Evolutionary conservation across 2,329 filamentous ascomycete species (phyloP).

Genomic region (Phialemonium atrogriseum): DNA sequence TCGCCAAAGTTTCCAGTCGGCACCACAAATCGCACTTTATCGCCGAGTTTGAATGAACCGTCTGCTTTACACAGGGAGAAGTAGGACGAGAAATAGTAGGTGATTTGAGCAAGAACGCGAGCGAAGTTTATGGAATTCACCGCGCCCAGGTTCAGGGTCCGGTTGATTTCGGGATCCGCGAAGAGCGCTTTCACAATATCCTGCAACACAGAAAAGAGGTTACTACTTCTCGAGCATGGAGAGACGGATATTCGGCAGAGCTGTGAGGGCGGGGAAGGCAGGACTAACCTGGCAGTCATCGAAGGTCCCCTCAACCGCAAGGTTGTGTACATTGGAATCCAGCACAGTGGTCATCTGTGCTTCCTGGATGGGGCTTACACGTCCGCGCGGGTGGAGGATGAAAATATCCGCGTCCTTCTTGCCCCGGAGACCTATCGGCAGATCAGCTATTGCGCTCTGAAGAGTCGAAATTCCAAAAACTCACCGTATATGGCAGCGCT

Average conservation of each 20-base stretch:
- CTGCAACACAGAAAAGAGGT: too few relatives aligned
- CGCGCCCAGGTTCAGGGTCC: constrained; percentile 73
- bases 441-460: too few relatives aligned
- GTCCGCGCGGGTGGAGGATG: constrained; percentile 87
- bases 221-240: too few relatives aligned
- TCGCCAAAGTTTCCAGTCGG: constrained; percentile 97
- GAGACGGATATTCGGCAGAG: too few relatives aligned
- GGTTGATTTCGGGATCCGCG: constrained; percentile 75
- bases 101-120: constrained; percentile 90
- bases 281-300: constrained; percentile 99
- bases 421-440: constrained; percentile 75
- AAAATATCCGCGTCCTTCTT: constrained; percentile 97
- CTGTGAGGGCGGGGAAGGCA: too few relatives aligned
- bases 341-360: constrained; percentile 94
- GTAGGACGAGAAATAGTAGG: constrained; percentile 95
- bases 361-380: constrained; percentile 86
- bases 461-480: too few relatives aligned
- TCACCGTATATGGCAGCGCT: constrained; percentile 96
- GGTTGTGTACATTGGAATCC: constrained; percentile 86
- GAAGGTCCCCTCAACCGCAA: constrained; percentile 84
- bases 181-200: constrained; percentile 94
- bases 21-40: constrained; percentile 76
- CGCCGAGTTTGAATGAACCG: constrained; percentile 51
- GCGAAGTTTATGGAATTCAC: constrained; percentile 98
- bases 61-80: constrained; percentile 64